phyloP scores from a whole-genome alignment of 441 rosid genomes.

The Brassica balearica region DNA sequence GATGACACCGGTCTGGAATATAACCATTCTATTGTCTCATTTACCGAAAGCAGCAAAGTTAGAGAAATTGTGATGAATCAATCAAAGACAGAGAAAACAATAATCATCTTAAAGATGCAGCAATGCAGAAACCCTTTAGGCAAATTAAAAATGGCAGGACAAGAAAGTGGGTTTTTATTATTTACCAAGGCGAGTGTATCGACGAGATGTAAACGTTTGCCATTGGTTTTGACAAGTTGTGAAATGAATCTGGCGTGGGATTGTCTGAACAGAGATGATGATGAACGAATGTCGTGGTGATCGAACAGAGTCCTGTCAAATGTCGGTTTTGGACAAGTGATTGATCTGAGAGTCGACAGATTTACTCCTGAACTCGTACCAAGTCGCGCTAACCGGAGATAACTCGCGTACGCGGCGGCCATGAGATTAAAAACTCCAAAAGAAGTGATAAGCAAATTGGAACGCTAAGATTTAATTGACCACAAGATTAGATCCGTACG shows the following conservation, averaged over 20 bases:
- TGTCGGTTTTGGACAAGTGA: conserved; percentile 42
- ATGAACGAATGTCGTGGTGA: conserved; percentile 32
- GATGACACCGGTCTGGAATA: neutral
- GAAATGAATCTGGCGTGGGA: conserved; percentile 51
- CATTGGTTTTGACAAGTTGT: conserved; percentile 55
- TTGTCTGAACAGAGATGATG: conserved; percentile 27
- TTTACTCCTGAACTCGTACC: conserved; percentile 46
- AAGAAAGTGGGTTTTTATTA: neutral
- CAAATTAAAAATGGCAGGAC: neutral
- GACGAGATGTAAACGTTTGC: conserved; percentile 64
- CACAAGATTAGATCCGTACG: neutral
- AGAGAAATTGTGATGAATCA: neutral
- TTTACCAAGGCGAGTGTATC: conserved; percentile 71
- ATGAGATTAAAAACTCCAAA: conserved; percentile 28
- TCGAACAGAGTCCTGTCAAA: conserved; percentile 30
- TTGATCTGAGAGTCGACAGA: conserved; percentile 46
- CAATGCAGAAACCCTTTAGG: neutral
- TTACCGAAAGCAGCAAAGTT: conserved; percentile 8
- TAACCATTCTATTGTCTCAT: conserved; percentile 14
- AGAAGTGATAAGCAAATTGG: neutral
- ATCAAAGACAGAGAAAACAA: neutral
- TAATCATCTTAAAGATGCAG: neutral
- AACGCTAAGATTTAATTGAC: neutral
- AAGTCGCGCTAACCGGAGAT: conserved; percentile 54
- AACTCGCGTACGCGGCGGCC: conserved; percentile 63